Evolutionary conservation across 805 yeast species (phyloP).

Genomic region (Wickerhamiella azyma): DNA sequence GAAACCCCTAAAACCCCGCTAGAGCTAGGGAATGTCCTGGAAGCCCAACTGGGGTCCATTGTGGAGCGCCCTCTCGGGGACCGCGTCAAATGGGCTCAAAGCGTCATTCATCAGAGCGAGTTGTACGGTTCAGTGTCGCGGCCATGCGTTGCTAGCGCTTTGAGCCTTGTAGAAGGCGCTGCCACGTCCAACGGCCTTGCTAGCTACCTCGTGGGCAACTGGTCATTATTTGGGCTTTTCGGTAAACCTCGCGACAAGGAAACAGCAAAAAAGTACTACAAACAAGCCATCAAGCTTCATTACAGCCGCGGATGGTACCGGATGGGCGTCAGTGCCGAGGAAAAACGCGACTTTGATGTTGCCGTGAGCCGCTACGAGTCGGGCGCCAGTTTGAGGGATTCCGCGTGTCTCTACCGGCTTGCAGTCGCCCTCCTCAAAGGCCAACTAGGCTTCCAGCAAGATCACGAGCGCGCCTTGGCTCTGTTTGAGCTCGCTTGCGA

Average conservation of each 20-base stretch:
- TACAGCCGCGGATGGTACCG: constrained; percentile 27
- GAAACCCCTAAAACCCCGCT: constrained; percentile 7
- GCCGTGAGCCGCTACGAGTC: constrained; percentile 25
- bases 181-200: constrained; percentile 17
- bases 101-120: constrained; percentile 21
- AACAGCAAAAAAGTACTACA: constrained; percentile 20
- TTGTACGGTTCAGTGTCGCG: constrained; percentile 19
- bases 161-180: constrained; percentile 15
- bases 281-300: constrained; percentile 24
- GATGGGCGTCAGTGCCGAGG: constrained; percentile 25
- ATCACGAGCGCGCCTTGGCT: constrained; percentile 18
- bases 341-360: constrained; percentile 20
- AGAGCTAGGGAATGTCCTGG: constrained; percentile 1
- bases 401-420: constrained; percentile 29
- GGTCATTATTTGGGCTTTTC: constrained; percentile 21
- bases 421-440: constrained; percentile 26
- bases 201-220: constrained; percentile 21
- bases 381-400: constrained; percentile 26
- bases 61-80: constrained; percentile 6
- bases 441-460: constrained; percentile 21
- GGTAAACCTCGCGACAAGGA: constrained; percentile 15
- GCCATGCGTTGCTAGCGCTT: constrained; percentile 18
- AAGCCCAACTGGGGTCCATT: constrained; percentile 7
- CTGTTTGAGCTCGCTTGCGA: constrained; percentile 21
- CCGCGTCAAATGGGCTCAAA: constrained; percentile 22